Evolutionary conservation across 805 yeast species (phyloP).

Genomic region (Yarrowia keelungensis): DNA sequence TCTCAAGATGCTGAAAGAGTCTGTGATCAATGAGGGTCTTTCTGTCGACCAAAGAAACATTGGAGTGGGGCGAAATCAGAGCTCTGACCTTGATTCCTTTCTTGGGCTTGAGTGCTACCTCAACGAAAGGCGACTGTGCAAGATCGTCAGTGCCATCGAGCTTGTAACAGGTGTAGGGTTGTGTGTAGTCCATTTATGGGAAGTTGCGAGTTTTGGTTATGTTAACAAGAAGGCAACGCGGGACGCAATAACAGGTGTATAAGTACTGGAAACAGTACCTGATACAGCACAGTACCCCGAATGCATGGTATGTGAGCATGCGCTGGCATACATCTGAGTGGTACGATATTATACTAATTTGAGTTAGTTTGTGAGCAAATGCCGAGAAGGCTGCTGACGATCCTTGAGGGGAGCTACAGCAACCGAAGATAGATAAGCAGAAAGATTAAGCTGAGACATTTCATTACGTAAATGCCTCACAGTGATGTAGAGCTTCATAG

Average conservation of each 20-base stretch:
- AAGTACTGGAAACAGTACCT: too few relatives aligned
- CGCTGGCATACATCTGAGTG: not conserved
- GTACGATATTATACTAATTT: not conserved
- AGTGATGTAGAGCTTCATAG: too few relatives aligned
- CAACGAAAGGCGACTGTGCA: conserved; percentile 13
- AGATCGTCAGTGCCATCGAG: conserved; percentile 23
- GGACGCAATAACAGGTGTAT: too few relatives aligned
- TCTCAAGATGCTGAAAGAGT: conserved; percentile 27
- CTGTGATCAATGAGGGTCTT: conserved; percentile 30
- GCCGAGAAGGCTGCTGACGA: too few relatives aligned
- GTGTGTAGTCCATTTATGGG: conserved; percentile 4
- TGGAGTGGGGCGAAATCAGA: conserved; percentile 14
- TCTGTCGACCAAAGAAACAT: conserved; percentile 24
- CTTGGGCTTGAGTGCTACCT: conserved; percentile 31
- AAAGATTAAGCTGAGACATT: too few relatives aligned
- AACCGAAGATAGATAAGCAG: too few relatives aligned
- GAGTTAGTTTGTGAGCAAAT: not conserved
- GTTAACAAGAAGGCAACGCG: too few relatives aligned
- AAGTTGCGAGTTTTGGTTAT: not conserved
- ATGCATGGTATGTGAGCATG: too few relatives aligned
- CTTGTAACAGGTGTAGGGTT: conserved; percentile 29
- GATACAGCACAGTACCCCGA: too few relatives aligned
- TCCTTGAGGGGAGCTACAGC: too few relatives aligned
- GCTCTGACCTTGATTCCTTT: conserved; percentile 25
- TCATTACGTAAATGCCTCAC: too few relatives aligned